These are phyloP conservation scores for Odontarrhena argentea DNA, from an alignment of 345 rosid genomes.

Conservation along the genomic window DNA sequence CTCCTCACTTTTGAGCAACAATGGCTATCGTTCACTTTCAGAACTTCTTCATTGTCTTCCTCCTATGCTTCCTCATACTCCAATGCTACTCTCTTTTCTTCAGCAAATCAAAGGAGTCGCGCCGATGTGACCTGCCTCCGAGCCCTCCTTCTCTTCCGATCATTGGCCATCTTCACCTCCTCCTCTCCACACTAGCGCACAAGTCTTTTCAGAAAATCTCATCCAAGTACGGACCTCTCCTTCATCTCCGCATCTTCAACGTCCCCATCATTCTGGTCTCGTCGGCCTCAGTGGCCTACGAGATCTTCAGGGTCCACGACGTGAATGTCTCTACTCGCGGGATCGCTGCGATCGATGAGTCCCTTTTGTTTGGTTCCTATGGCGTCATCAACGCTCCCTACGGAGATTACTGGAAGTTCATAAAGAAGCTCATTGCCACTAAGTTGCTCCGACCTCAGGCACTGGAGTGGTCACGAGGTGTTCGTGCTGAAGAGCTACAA, in stretches of 20 bases:
- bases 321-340: conserved; percentile 12
- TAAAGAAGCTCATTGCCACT: conserved; percentile 33
- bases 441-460: conserved; percentile 28
- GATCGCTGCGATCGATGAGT: neutral
- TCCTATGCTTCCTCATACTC: neutral
- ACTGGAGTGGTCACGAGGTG: conserved; percentile 16
- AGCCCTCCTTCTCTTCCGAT: conserved; percentile 23
- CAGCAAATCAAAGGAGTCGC: neutral
- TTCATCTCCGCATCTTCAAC: conserved; percentile 13
- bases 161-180: conserved; percentile 20
- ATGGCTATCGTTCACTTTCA: neutral
- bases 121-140: conserved; percentile 2
- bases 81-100: neutral
- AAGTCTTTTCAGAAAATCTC: conserved; percentile 21
- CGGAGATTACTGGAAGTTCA: conserved; percentile 15
- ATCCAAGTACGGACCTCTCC: conserved; percentile 21
- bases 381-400: conserved; percentile 3
- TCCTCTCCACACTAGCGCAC: conserved; percentile 1
- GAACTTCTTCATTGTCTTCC: neutral
- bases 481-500: conserved; percentile 19
- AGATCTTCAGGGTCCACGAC: conserved; percentile 21
- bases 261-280: conserved; percentile 14
- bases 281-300: conserved; percentile 17
- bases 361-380: conserved; percentile 3
- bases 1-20: neutral